Percentiles rank a stretch among this genome's conserved stretches.
Conservation (phyloP, 2,329 filamentous ascomycete genomes). For the Alternaria postmessia region DNA sequence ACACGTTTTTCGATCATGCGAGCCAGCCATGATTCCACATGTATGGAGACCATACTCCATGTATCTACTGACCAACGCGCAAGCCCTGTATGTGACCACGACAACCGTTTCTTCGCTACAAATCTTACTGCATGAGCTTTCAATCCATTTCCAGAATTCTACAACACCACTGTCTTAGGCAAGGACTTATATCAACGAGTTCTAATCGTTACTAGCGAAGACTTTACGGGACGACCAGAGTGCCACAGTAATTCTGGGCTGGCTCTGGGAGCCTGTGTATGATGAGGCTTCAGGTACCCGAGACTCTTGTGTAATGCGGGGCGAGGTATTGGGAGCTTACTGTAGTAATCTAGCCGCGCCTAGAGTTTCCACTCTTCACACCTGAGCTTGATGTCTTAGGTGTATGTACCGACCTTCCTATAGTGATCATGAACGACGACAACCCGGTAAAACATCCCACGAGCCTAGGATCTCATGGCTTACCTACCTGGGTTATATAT, state of each 20-base stretch:
- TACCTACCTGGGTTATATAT: slow-evolving; percentile 34
- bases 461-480: slow-evolving; percentile 11
- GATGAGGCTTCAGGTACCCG: slow-evolving; percentile 22
- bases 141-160: background rate
- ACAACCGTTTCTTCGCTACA: background rate
- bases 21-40: background rate
- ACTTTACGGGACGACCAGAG: background rate
- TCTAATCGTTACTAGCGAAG: background rate
- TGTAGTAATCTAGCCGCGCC: slow-evolving; percentile 33
- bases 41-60: background rate
- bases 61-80: background rate
- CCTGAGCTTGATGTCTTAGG: slow-evolving; percentile 33
- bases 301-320: slow-evolving; percentile 25
- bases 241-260: background rate
- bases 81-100: background rate
- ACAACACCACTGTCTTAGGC: background rate
- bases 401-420: slow-evolving; percentile 34
- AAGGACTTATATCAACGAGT: background rate
- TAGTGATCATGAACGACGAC: slow-evolving; percentile 27
- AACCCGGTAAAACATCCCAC: slow-evolving; percentile 31
- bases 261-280: slow-evolving; percentile 17
- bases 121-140: background rate
- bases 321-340: slow-evolving; percentile 27
- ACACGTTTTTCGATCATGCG: slow-evolving; percentile 12
- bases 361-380: slow-evolving; percentile 28